These are phyloP conservation scores for Mycena pura DNA, from an alignment of 768 basidiomycete species.

Conservation along the genomic window DNA sequence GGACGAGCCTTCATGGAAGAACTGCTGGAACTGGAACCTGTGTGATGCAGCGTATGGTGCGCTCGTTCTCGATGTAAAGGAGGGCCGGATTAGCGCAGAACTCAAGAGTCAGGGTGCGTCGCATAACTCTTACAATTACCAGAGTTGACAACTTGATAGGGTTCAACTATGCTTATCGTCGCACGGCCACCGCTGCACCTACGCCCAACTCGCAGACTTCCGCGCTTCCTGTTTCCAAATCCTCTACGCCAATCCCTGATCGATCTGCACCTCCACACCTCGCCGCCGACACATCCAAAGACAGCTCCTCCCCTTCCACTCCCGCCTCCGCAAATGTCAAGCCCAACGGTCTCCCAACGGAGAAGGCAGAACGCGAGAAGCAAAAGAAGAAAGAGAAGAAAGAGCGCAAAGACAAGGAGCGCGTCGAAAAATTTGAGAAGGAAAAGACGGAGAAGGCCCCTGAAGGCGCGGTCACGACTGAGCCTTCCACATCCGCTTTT, in stretches of 20 bases:
- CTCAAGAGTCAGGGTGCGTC: slow-evolving; percentile 86
- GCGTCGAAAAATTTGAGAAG: slow-evolving; percentile 50
- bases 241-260: slow-evolving; percentile 42
- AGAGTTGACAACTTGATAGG: slow-evolving; percentile 50
- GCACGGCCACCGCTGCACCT: slow-evolving; percentile 64
- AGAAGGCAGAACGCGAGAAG: slow-evolving; percentile 68
- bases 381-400: slow-evolving; percentile 59
- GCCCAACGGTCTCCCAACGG: slow-evolving; percentile 49
- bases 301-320: slow-evolving; percentile 40
- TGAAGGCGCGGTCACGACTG: slow-evolving; percentile 29
- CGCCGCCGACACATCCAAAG: slow-evolving; percentile 39
- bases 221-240: slow-evolving; percentile 46
- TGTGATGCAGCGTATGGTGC: slow-evolving; percentile 95
- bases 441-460: slow-evolving; percentile 47
- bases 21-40: slow-evolving; percentile 99
- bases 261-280: slow-evolving; percentile 43
- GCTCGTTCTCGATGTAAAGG: slow-evolving; percentile 86
- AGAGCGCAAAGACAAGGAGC: slow-evolving; percentile 52
- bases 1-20: slow-evolving; percentile 97
- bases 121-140: background rate
- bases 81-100: slow-evolving; percentile 91
- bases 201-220: slow-evolving; percentile 67
- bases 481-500: slow-evolving; percentile 38
- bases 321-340: slow-evolving; percentile 44
- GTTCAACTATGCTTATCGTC: slow-evolving; percentile 95